Evolutionary conservation across 352 stramenopile species (phyloP), one percentile per base, ranked within the genome.

Genomic region (Aphanomyces stellatus): DNA sequence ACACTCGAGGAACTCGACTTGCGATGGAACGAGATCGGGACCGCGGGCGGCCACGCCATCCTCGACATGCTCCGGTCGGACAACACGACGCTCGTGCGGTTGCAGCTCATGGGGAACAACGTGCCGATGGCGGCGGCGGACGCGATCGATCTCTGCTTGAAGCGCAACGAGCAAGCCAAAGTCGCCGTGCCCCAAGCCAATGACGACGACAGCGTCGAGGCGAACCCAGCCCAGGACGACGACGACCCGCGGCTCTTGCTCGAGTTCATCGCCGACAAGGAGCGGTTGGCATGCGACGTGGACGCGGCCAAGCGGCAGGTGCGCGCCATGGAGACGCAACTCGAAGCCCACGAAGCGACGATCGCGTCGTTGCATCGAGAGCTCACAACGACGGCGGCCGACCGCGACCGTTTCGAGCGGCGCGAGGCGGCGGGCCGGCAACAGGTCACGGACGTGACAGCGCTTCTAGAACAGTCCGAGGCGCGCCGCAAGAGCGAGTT

Each of bases 21-120:
- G 66, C 76, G 87, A 1, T 91, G 85, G 82, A 95, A 93, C 61
- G 81, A 90, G 63, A 72, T 96, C 55, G 85, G 79, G 4, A 88
- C 89, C 51, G 71, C 80, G 2, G 87, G 87, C 0, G 84, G 84
- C 0, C 61, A 89, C 15, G 82, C 84, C 49, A 85, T 95, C 55
- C 71, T 82, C 4, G 82, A 90, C 15, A 76, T 79, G 4, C 68
- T 95, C n/a, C 81, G 92, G 60, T 78, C 51, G 53, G 49, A 30
- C 22, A 93, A 93, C 28, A 51, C 85, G 25, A 76, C 83, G 41
- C 65, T 93, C 8, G 30, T 90, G 33, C 64, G 72, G 24, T 66
- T 92, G 27, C 77, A 91, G 59, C 64, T 92, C 24, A 82, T 82
- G 67, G 83, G 82, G 15, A 92, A 94, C 69, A 91, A 89, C 67